Evolutionary conservation across 2,329 filamentous ascomycete species (phyloP).

Genomic region (Diaporthe ampelina): DNA sequence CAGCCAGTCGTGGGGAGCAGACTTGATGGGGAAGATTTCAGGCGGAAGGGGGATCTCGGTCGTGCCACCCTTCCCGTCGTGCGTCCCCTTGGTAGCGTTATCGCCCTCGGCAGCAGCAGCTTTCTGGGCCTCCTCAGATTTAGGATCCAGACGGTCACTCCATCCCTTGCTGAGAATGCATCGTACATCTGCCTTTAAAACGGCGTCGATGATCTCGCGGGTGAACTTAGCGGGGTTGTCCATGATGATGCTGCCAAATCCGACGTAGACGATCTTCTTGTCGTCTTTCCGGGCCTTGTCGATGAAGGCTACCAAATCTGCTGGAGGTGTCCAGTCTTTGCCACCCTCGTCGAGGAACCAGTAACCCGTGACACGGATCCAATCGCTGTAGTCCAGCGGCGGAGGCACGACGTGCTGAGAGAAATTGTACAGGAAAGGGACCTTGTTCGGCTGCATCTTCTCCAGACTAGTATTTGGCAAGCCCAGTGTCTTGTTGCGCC

Average conservation of each 20-base stretch:
- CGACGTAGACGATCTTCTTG: conserved; percentile 96
- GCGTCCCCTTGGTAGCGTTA: background rate
- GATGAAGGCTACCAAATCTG: conserved; percentile 86
- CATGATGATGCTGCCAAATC: conserved; percentile 96
- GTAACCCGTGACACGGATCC: conserved; percentile 97
- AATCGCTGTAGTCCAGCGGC: conserved; percentile 95
- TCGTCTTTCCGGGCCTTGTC: conserved; percentile 81
- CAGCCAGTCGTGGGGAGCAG: conserved; percentile 96
- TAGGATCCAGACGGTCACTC: conserved; percentile 78
- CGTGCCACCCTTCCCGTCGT: conserved; percentile 61
- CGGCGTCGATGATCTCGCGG: conserved; percentile 91
- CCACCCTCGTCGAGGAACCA: conserved; percentile 91
- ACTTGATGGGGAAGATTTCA: conserved; percentile 89
- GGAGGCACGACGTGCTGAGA: conserved; percentile 94
- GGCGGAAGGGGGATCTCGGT: conserved; percentile 79
- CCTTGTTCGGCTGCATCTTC: conserved; percentile 95
- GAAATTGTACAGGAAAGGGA: conserved; percentile 99
- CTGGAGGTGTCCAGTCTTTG: conserved; percentile 77
- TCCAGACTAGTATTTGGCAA: conserved; percentile 86
- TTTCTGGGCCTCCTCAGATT: conserved; percentile 28
- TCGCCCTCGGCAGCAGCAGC: conserved; percentile 63
- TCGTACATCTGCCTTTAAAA: conserved; percentile 90
- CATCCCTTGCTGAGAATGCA: conserved; percentile 97
- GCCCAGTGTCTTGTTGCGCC: conserved; percentile 85
- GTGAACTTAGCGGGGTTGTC: conserved; percentile 90